Conservation (phyloP, 2,329 filamentous ascomycete species). For the Colletotrichum musae region DNA sequence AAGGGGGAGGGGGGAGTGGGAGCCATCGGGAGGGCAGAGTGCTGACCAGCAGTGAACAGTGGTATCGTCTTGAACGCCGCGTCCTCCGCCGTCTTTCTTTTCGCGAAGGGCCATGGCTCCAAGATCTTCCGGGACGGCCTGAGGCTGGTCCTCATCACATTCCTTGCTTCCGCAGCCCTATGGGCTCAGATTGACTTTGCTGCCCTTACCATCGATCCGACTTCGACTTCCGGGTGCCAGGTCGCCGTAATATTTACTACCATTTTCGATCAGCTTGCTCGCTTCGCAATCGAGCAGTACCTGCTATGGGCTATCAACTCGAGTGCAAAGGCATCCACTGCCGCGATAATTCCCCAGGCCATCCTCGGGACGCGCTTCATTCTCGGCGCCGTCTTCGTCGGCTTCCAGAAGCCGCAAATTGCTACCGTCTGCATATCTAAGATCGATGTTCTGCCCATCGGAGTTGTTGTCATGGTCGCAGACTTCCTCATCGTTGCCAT, state of each 20-base stretch:
- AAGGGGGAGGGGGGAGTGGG: conserved; percentile 2
- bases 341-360: conserved; percentile 60
- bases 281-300: conserved; percentile 68
- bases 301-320: conserved; percentile 65
- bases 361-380: conserved; percentile 64
- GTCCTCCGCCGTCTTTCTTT: conserved; percentile 61
- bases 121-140: conserved; percentile 68
- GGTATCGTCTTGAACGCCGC: conserved; percentile 69
- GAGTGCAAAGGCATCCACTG: conserved; percentile 53
- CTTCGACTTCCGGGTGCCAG: conserved; percentile 63
- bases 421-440: conserved; percentile 66
- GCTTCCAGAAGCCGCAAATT: conserved; percentile 67
- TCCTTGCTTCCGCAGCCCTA: conserved; percentile 64
- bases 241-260: conserved; percentile 66
- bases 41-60: conserved; percentile 53
- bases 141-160: conserved; percentile 75
- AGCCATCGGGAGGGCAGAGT: conserved; percentile 10
- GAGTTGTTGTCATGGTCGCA: conserved; percentile 59
- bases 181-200: conserved; percentile 70
- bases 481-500: conserved; percentile 62
- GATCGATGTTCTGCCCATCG: conserved; percentile 60
- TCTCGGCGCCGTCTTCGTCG: conserved; percentile 68
- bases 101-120: conserved; percentile 62
- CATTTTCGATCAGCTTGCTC: conserved; percentile 70
- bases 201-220: conserved; percentile 61